Base-by-base conservation (phyloP, 139 green algal genomes). In the Mesotaenium endlicherianum region DNA sequence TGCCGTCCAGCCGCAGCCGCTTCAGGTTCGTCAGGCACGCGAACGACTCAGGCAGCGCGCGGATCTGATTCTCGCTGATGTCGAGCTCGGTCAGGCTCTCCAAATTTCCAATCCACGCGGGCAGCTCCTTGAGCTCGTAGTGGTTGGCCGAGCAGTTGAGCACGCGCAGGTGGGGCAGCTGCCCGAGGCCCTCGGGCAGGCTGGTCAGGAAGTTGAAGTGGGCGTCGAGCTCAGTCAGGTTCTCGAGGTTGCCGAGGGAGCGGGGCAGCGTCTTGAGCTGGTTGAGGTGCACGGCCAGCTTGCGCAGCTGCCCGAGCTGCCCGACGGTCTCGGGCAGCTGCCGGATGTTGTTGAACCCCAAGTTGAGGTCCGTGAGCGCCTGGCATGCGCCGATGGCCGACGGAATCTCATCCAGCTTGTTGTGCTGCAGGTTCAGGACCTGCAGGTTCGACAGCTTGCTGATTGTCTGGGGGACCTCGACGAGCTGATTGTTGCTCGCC, bases 351-450 rank as follows among this genome's bases (percentile, higher is more conserved):
- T 84, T 84, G 57, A 84, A 84, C 11, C 42, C 77, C 6, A 50
- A 30, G 1, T 11, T 47, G 2, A 84, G 34, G 4, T 94, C 88
- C 45, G 81, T 31, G 16, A 86, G 41, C 2, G 34, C 43, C 34
- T 41, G 34, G 58, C 70, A 82, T 30, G 47, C 31, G 41, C 70
- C 80, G 50, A 86, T 86, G 0, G 80, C 45, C 57, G 34, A 38
- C 26, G 80, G 80, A 0, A 86, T 8, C 72, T 86, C 80, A 0
- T 82, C 71, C 30, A 86, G 34, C 34, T 72, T 55, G 80, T 86
- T 86, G 43, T 81, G 40, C 20, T 86, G 71, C 34, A 86, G 38
- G 42, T 85, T 31, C n/a, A 86, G 80, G 45, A 43, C 41, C 3
- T 17, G 34, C 11, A 86, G 69, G 34, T 77, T 42, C 38, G 43